These are phyloP conservation scores for Neurospora cerealis DNA, from an alignment of 495 filamentous ascomycete genomes.

Conservation along the genomic window DNA sequence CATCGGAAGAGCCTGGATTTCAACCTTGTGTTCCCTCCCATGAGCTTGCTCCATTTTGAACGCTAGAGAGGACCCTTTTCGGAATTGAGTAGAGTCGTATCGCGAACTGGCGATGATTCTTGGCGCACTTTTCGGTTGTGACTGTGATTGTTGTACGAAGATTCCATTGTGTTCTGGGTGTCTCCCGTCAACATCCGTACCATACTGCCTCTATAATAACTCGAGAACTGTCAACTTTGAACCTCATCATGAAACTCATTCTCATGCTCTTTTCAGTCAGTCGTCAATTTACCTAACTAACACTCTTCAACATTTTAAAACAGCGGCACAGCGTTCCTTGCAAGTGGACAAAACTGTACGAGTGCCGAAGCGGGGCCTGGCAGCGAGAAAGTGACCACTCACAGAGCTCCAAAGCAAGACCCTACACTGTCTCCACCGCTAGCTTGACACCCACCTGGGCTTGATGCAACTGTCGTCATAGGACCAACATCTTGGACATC, in stretches of 20 bases:
- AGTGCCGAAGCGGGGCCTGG: neutral
- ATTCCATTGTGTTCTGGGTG: neutral
- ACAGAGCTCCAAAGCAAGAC: neutral
- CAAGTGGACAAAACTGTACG: neutral
- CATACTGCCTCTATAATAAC: neutral
- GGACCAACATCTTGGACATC: constrained; percentile 18
- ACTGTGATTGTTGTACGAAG: neutral
- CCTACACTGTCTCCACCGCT: neutral
- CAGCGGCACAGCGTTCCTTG: neutral
- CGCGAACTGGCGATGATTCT: neutral
- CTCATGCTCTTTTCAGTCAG: neutral
- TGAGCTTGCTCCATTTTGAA: neutral
- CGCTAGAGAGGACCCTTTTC: neutral
- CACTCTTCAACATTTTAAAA: neutral
- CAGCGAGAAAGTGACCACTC: neutral
- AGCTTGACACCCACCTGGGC: neutral
- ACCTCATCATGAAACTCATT: neutral
- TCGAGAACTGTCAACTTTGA: neutral
- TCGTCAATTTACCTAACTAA: neutral
- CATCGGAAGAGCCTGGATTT: neutral
- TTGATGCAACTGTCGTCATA: constrained; percentile 16
- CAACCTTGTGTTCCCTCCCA: neutral
- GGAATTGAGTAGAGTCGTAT: neutral
- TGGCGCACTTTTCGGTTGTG: neutral
- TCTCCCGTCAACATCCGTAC: neutral